These are phyloP conservation scores for Arabidopsis suecica DNA, from an alignment of 345 rosid genomes.

Conservation along the genomic window DNA sequence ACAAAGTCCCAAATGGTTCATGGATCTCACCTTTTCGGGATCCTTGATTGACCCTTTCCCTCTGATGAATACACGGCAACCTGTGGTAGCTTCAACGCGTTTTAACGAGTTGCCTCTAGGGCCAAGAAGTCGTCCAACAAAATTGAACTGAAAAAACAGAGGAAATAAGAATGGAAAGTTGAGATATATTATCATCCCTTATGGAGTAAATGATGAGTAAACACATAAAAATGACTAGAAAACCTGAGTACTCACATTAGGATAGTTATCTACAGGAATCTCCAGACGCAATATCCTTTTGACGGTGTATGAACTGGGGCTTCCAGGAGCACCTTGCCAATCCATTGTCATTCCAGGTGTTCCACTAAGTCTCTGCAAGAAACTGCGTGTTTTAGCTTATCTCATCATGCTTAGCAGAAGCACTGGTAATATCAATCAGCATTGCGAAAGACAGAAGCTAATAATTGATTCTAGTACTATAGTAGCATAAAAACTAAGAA, in stretches of 20 bases:
- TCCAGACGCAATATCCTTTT: constrained; percentile 98
- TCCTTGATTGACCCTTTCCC: constrained; percentile 99
- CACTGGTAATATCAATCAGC: background rate
- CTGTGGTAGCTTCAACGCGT: constrained; percentile 98
- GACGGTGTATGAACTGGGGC: constrained; percentile 94
- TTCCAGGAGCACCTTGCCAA: constrained; percentile 99
- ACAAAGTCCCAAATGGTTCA: background rate
- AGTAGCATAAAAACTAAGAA: constrained; percentile 1
- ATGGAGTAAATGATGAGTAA: constrained; percentile 2
- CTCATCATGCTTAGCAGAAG: background rate
- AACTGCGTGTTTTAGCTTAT: constrained; percentile 9
- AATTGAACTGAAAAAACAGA: constrained; percentile 71
- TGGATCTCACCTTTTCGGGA: constrained; percentile 78
- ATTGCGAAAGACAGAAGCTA: background rate
- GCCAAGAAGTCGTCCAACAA: constrained; percentile 97
- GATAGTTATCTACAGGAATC: constrained; percentile 87
- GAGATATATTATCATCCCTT: background rate
- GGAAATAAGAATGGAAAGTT: background rate
- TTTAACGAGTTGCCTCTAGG: constrained; percentile 98
- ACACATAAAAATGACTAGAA: background rate
- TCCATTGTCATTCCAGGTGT: constrained; percentile 99
- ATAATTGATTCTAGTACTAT: background rate
- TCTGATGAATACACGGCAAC: constrained; percentile 97
- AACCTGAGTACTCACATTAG: constrained; percentile 41
- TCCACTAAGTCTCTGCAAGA: constrained; percentile 71